These are phyloP conservation scores for Strobilomyces dryophilus DNA, from an alignment of 768 basidiomycete species.

Conservation along the genomic window DNA sequence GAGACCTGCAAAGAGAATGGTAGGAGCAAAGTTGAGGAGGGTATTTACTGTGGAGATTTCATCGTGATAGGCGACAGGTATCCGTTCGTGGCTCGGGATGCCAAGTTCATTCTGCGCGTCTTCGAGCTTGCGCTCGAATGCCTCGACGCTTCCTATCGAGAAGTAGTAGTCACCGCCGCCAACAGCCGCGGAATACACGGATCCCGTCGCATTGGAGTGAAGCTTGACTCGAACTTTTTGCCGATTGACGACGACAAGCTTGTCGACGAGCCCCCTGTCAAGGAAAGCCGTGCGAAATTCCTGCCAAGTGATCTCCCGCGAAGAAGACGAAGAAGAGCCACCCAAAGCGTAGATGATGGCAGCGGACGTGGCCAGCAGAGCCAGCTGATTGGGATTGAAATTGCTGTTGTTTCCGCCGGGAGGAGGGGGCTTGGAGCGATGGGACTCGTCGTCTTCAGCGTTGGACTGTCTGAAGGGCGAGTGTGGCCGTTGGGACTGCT, in stretches of 20 bases:
- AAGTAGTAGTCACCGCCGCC: slow-evolving; percentile 77
- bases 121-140: slow-evolving; percentile 92
- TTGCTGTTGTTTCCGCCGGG: slow-evolving; percentile 40
- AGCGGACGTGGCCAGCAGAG: slow-evolving; percentile 52
- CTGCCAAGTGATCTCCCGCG: slow-evolving; percentile 98
- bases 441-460: slow-evolving; percentile 27
- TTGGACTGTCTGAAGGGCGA: slow-evolving; percentile 26
- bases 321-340: slow-evolving; percentile 40
- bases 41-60: slow-evolving; percentile 84
- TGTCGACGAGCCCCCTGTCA: slow-evolving; percentile 93
- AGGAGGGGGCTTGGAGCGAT: slow-evolving; percentile 50
- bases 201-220: slow-evolving; percentile 82
- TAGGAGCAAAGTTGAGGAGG: slow-evolving; percentile 90
- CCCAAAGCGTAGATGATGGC: slow-evolving; percentile 66
- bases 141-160: slow-evolving; percentile 96
- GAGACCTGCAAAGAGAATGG: slow-evolving; percentile 84
- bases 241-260: slow-evolving; percentile 87
- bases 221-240: slow-evolving; percentile 88
- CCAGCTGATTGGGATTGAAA: slow-evolving; percentile 54
- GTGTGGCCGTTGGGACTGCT: slow-evolving; percentile 34
- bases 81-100: slow-evolving; percentile 88
- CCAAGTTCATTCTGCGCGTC: slow-evolving; percentile 90
- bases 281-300: slow-evolving; percentile 98
- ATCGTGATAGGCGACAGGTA: slow-evolving; percentile 96
- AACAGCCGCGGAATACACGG: slow-evolving; percentile 63